Evolutionary conservation across 2,329 filamentous ascomycete species (phyloP).

Genomic region (Pyrenochaeta sp.): DNA sequence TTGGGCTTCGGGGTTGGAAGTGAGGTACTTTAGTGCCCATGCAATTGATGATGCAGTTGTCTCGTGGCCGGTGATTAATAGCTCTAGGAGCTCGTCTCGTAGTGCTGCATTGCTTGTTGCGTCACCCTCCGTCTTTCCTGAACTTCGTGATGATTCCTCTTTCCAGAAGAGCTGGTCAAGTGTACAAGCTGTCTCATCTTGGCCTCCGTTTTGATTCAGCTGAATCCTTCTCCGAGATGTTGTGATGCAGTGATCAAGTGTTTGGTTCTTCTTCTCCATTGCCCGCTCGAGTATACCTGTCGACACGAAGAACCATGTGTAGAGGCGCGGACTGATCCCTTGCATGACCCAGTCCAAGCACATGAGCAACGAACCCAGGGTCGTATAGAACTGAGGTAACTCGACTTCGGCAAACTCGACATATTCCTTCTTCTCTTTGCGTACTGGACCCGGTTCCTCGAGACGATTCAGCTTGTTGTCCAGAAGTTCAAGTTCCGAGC

Average conservation of each 20-base stretch:
- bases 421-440: background rate
- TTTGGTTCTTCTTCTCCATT: slow-evolving; percentile 3
- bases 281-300: slow-evolving; percentile 8
- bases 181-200: slow-evolving; percentile 1
- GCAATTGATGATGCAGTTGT: slow-evolving; percentile 11
- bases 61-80: slow-evolving; percentile 15
- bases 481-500: slow-evolving; percentile 8
- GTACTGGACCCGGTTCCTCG: background rate
- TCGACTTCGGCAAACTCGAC: background rate
- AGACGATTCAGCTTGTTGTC: background rate
- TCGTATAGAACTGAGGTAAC: slow-evolving; percentile 7
- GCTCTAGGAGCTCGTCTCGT: slow-evolving; percentile 11
- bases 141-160: background rate
- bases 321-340: slow-evolving; percentile 6
- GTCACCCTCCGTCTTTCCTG: background rate
- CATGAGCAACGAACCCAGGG: background rate
- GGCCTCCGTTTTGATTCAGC: background rate
- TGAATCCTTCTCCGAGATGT: background rate
- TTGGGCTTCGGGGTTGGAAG: slow-evolving; percentile 8
- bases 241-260: slow-evolving; percentile 1
- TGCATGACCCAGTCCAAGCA: slow-evolving; percentile 9
- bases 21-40: slow-evolving; percentile 14
- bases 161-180: slow-evolving; percentile 8
- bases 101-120: slow-evolving; percentile 2
- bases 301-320: slow-evolving; percentile 5